A percentile compares a stretch with the other conserved stretches of the same genome.
phyloP scores from a whole-genome alignment of 495 filamentous ascomycete species.

The Penicillium desertorum region DNA sequence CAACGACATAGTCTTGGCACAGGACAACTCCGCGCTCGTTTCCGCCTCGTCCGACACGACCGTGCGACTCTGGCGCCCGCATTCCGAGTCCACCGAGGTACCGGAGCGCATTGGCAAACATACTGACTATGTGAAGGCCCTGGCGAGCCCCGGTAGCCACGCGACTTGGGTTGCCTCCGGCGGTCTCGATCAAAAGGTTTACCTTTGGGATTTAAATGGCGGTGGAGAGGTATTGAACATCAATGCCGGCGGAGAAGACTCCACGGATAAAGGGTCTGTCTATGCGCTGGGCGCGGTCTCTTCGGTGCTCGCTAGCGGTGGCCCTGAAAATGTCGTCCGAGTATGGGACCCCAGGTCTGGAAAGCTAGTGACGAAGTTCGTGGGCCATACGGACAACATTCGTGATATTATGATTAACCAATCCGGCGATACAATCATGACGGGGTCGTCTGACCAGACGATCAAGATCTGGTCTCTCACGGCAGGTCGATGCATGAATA shows the following conservation, averaged over 20 bases:
- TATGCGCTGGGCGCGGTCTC: constrained; percentile 80
- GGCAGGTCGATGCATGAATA: constrained; percentile 93
- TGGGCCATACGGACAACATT: constrained; percentile 96
- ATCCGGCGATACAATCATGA: constrained; percentile 86
- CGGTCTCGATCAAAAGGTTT: constrained; percentile 88
- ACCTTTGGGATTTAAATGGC: constrained; percentile 88
- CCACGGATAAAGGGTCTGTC: constrained; percentile 86
- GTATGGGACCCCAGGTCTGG: constrained; percentile 92
- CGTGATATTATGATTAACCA: constrained; percentile 87
- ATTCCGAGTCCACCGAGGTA: constrained; percentile 60
- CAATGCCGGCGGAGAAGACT: constrained; percentile 74
- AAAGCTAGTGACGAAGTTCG: constrained; percentile 90
- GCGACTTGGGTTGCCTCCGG: constrained; percentile 95
- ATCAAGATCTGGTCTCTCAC: constrained; percentile 97
- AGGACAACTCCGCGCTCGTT: constrained; percentile 79
- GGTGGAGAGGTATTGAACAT: constrained; percentile 83
- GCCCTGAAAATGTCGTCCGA: constrained; percentile 89
- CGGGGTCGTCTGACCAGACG: constrained; percentile 92
- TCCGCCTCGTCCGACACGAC: constrained; percentile 95
- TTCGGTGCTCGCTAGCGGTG: constrained; percentile 83
- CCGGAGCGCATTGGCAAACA: constrained; percentile 89
- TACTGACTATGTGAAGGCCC: constrained; percentile 91
- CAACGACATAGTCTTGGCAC: constrained; percentile 88
- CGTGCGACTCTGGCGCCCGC: constrained; percentile 93
- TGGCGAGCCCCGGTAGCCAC: constrained; percentile 71